Evolutionary conservation across 768 basidiomycete species (phyloP).

Genomic region (Hypholoma fasciculare): DNA sequence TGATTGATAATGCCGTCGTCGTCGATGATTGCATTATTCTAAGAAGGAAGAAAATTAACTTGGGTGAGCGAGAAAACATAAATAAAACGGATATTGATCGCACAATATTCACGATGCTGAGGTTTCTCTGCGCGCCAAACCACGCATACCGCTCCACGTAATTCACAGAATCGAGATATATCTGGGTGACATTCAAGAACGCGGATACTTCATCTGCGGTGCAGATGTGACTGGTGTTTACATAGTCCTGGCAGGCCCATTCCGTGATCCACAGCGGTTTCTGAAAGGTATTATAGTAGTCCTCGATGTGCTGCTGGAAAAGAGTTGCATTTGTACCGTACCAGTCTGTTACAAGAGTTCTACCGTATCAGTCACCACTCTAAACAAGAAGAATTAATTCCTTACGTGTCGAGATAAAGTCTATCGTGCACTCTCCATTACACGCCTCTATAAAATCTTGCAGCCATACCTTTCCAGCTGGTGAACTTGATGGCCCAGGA

Average conservation of each 20-base stretch:
- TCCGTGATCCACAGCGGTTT: constrained; percentile 61
- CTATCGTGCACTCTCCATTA: constrained; percentile 49
- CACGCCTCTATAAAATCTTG: constrained; percentile 52
- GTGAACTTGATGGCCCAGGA: constrained; percentile 53
- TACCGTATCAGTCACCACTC: background rate
- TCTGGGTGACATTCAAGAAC: constrained; percentile 53
- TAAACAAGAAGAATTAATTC: background rate
- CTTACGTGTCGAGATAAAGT: constrained; percentile 55
- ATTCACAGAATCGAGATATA: constrained; percentile 50
- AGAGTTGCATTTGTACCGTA: constrained; percentile 52
- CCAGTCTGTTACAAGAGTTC: constrained; percentile 33
- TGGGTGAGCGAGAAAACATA: background rate
- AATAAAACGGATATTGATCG: constrained; percentile 1
- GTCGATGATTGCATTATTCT: constrained; percentile 48
- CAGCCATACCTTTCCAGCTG: constrained; percentile 54
- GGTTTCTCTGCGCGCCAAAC: constrained; percentile 57
- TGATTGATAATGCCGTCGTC: constrained; percentile 40
- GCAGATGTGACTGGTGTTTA: constrained; percentile 41
- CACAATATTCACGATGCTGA: constrained; percentile 50
- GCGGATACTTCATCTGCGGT: constrained; percentile 39
- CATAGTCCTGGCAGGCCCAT: constrained; percentile 58
- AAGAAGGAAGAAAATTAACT: background rate
- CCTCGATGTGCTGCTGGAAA: constrained; percentile 47
- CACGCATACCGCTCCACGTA: constrained; percentile 63
- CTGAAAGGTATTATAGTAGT: constrained; percentile 53